These are phyloP conservation scores for Zostera marina DNA, from an alignment of 116 monocot species.

Conservation along the genomic window DNA sequence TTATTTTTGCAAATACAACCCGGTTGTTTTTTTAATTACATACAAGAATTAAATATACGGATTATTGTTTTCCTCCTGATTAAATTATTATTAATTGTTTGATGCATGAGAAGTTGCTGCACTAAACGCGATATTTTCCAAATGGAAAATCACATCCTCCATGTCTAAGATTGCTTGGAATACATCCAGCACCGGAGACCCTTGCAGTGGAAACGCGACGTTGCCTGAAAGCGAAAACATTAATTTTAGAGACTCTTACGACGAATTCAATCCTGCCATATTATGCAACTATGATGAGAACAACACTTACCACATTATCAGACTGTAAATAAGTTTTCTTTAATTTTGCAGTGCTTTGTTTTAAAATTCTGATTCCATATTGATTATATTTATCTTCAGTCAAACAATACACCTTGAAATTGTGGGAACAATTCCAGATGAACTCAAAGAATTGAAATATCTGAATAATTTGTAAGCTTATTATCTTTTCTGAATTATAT, in stretches of 20 bases:
- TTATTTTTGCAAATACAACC: too few relatives aligned
- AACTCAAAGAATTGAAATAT: conserved; percentile 1
- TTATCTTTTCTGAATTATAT: background rate
- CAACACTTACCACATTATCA: conserved; percentile 1
- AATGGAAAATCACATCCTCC: background rate
- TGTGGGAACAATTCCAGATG: background rate
- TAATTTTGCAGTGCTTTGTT: background rate
- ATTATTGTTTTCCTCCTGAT: too few relatives aligned
- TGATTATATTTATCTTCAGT: conserved; percentile 1
- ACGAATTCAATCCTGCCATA: conserved; percentile 6
- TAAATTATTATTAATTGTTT: too few relatives aligned
- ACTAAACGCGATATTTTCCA: background rate
- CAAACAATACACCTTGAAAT: background rate
- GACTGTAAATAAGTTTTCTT: background rate
- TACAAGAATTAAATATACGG: too few relatives aligned
- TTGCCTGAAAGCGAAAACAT: background rate
- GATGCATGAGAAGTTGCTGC: background rate
- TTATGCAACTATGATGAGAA: background rate
- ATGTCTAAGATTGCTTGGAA: background rate
- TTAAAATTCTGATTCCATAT: background rate
- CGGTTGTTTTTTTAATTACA: too few relatives aligned
- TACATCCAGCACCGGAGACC: background rate
- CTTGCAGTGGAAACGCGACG: background rate
- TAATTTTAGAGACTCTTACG: background rate
- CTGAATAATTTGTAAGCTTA: conserved; percentile 4